These are phyloP conservation scores for Erysimum pusillum DNA, from an alignment of 441 rosid genomes.

Conservation along the genomic window DNA sequence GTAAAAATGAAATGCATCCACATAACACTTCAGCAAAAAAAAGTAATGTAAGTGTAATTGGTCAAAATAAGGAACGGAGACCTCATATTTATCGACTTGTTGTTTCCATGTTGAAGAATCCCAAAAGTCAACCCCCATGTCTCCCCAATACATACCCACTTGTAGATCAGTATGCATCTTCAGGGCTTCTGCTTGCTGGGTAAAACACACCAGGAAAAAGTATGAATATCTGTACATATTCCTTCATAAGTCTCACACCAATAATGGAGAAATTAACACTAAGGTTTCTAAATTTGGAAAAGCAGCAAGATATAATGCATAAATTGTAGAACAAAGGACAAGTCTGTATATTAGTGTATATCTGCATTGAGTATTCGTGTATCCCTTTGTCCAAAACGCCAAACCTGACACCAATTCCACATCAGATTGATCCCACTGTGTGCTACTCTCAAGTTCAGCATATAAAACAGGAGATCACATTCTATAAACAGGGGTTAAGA, in stretches of 20 bases:
- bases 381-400: not conserved
- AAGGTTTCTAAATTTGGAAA: constrained; percentile 4
- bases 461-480: not conserved
- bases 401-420: constrained; percentile 1
- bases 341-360: not conserved
- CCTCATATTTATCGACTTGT: constrained; percentile 74
- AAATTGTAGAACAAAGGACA: not conserved
- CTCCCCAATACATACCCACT: constrained; percentile 87
- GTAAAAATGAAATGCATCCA: not conserved
- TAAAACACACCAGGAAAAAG: constrained; percentile 21
- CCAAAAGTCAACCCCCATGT: constrained; percentile 86
- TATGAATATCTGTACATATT: constrained; percentile 11
- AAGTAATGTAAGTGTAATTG: not conserved
- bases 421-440: not conserved
- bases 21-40: not conserved
- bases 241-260: not conserved
- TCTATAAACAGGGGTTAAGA: not conserved
- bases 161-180: constrained; percentile 71
- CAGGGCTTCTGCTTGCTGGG: constrained; percentile 53
- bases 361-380: constrained; percentile 11
- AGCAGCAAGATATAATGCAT: constrained; percentile 7
- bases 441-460: not conserved
- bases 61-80: constrained; percentile 38
- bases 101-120: constrained; percentile 61
- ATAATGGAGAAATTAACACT: constrained; percentile 7